Base-by-base conservation (phyloP, 352 stramenopile genomes). In the Globisporangium perplexum region DNA sequence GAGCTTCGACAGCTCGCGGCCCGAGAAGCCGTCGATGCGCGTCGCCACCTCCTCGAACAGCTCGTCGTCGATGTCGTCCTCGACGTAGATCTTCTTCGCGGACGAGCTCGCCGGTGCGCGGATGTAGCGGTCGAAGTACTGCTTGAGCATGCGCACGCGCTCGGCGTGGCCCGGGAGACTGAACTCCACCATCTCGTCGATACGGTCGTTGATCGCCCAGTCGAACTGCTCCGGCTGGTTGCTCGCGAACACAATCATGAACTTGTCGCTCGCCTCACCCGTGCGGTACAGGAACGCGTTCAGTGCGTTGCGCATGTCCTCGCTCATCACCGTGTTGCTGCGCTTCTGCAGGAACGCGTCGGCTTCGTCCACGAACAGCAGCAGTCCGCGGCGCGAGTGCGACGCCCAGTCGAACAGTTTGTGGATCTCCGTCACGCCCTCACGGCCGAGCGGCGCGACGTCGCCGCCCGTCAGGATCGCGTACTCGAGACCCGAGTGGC, bases 351-450 rank as follows among this genome's bases (percentile, higher is more conserved):
- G 78, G 71, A 99, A 99, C 33, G 97, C 97, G 83, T 99, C 97
- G 48, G 97, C 97, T 69, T 99, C 97, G 68, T 99, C 97, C 5
- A 99, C 93, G 66, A 99, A 99, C 6, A 99, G 72, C 53, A 99
- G 62, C 60, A 99, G 69, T 47, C 97, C 97, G 36, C 91, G 90
- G 47, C 86, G 82, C 61, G 82, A 96, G 55, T 97, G 97, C 67
- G 97, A 97, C 35, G 96, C 96, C 96, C 96, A 99, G 74, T 99
- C 96, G 69, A 99, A 99, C n/a, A 99, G 69, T 74, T 98, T 98
- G 79, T 99, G 97, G 66, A 99, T 97, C 86, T 99, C 96, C 31
- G 97, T 99, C 18, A 99, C 96, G 41, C 93, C 96, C 70, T 99
- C 96, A 26, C 78, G 78, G 42, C 97, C 97, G 41, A 99, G 79